Evolutionary conservation across 305 asterid species (phyloP).

Genomic region (Plantago coronopus): DNA sequence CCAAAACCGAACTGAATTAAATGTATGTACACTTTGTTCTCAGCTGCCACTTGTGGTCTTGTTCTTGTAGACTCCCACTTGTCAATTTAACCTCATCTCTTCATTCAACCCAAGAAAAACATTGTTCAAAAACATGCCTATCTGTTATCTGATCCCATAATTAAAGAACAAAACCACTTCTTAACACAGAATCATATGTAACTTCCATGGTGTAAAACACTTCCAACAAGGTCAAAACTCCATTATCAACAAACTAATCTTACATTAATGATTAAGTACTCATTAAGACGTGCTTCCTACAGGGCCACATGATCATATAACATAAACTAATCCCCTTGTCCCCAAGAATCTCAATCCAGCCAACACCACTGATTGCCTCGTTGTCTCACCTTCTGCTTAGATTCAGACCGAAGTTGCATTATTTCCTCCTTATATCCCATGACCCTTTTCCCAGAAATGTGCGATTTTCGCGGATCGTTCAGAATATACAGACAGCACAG

Average conservation of each 20-base stretch:
- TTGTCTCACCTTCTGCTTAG: slow-evolving; percentile 34
- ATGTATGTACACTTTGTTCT: too few species aligned
- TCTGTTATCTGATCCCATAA: too few species aligned
- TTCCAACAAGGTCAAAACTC: slow-evolving; percentile 29
- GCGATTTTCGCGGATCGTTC: slow-evolving; percentile 12
- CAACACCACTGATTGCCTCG: slow-evolving; percentile 26
- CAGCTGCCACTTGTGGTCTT: too few species aligned
- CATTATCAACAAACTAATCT: slow-evolving; percentile 4
- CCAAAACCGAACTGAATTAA: too few species aligned
- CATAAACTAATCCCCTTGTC: slow-evolving; percentile 18
- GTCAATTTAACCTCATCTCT: too few species aligned
- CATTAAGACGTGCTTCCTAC: slow-evolving; percentile 14
- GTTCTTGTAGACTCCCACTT: too few species aligned
- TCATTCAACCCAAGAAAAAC: too few species aligned
- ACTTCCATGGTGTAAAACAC: slow-evolving; percentile 31
- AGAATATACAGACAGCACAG: slow-evolving; percentile 44
- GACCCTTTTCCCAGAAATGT: slow-evolving; percentile 10
- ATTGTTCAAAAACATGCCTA: too few species aligned
- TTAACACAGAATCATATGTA: slow-evolving; percentile 3
- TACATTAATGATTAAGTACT: slow-evolving; percentile 7
- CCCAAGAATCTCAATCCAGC: slow-evolving; percentile 30
- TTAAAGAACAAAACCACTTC: too few species aligned
- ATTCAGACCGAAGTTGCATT: slow-evolving; percentile 6
- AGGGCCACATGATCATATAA: slow-evolving; percentile 25
- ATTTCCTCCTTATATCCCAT: not conserved